phyloP scores from a whole-genome alignment of 1,284 basidiomycete species.

The Papiliotrema fonsecae region DNA sequence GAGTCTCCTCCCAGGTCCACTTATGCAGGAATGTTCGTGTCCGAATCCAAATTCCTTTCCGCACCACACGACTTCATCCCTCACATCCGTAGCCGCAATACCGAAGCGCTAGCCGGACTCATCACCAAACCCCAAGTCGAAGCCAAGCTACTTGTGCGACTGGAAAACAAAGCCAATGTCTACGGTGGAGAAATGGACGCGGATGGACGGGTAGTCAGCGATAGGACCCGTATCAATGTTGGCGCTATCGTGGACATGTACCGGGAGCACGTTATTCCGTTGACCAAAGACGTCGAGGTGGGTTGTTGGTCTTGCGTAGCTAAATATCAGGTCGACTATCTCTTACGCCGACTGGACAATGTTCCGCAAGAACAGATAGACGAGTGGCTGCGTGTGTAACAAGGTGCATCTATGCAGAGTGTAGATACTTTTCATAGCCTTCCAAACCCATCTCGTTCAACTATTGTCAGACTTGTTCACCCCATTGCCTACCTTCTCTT shows the following conservation, averaged over 20 bases:
- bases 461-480: conserved; percentile 8
- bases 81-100: conserved; percentile 76
- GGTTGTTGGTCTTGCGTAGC: conserved; percentile 28
- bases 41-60: conserved; percentile 87
- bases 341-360: conserved; percentile 76
- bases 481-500: conserved; percentile 26
- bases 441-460: conserved; percentile 38
- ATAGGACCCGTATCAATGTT: conserved; percentile 73
- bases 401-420: neutral
- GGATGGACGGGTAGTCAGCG: conserved; percentile 57
- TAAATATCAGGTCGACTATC: conserved; percentile 73
- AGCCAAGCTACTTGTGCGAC: conserved; percentile 71
- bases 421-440: conserved; percentile 25
- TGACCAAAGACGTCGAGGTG: conserved; percentile 98
- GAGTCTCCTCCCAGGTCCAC: conserved; percentile 23
- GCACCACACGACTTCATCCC: conserved; percentile 84
- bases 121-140: conserved; percentile 98
- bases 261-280: conserved; percentile 88
- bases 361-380: conserved; percentile 75
- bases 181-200: conserved; percentile 87
- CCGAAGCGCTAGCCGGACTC: conserved; percentile 67
- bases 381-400: conserved; percentile 48
- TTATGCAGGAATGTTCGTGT: conserved; percentile 87
- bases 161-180: conserved; percentile 84
- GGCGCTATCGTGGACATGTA: conserved; percentile 90